Evolutionary conservation across 139 green algal genomes (phyloP).

Genomic region (Coccomyxa sp.): DNA sequence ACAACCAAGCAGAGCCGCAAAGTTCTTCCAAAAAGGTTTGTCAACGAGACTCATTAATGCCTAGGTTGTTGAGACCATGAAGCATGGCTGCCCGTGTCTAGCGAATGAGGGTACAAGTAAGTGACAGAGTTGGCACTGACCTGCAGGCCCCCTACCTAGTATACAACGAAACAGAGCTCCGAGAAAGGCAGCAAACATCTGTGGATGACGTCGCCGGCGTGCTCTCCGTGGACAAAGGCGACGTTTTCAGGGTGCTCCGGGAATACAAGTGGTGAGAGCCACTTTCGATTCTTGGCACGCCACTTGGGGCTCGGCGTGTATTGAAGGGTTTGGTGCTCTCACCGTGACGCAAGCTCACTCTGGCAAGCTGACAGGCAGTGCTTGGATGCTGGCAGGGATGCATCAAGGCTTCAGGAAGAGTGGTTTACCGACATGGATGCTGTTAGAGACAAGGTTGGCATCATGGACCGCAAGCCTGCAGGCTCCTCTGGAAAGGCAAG

Average conservation of each 20-base stretch:
- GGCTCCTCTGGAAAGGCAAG: neutral
- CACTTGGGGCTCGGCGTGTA: neutral
- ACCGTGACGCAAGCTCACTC: no score
- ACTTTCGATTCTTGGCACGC: neutral
- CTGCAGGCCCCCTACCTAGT: slow-evolving; percentile 17
- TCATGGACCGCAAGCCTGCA: neutral
- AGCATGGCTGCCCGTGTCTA: no score
- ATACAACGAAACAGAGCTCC: slow-evolving; percentile 29
- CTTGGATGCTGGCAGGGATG: slow-evolving; percentile 47
- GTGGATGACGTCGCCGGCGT: slow-evolving; percentile 44
- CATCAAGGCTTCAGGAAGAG: slow-evolving; percentile 75
- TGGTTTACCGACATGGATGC: slow-evolving; percentile 83
- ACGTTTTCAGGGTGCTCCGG: slow-evolving; percentile 62
- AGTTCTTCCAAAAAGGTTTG: slow-evolving; percentile 20
- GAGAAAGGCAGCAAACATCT: slow-evolving; percentile 27
- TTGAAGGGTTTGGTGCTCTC: no score
- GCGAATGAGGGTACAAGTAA: no score
- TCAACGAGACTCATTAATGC: no score
- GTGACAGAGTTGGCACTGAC: neutral
- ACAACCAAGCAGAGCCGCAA: slow-evolving; percentile 21
- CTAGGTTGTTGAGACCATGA: no score
- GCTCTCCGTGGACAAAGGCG: slow-evolving; percentile 52
- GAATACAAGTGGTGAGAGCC: slow-evolving; percentile 69
- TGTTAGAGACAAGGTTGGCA: slow-evolving; percentile 25
- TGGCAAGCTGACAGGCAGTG: neutral